Conservation (phyloP, 179 eudicot species). For the Vitellaria paradoxa region DNA sequence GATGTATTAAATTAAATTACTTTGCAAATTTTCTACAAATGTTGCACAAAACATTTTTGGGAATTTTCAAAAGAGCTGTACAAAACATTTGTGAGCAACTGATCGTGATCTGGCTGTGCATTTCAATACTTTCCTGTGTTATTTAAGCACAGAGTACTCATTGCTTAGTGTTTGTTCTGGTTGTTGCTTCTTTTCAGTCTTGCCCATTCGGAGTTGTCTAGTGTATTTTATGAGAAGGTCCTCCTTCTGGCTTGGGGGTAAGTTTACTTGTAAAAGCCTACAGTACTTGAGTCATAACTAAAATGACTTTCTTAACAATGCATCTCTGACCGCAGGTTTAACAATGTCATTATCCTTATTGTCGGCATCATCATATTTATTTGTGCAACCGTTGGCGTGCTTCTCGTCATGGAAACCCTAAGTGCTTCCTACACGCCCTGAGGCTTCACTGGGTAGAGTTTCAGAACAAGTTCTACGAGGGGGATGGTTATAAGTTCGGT, state of each 20-base stretch:
- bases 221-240: neutral
- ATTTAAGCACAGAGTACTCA: neutral
- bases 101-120: neutral
- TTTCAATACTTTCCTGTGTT: neutral
- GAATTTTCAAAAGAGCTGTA: neutral
- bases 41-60: too few relatives aligned
- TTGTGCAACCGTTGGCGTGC: conserved; percentile 74
- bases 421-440: conserved; percentile 84
- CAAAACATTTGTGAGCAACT: neutral
- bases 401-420: conserved; percentile 81
- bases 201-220: conserved; percentile 1
- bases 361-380: conserved; percentile 64
- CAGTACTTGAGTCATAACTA: neutral
- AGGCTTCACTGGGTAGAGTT: conserved; percentile 30
- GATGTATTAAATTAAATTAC: neutral
- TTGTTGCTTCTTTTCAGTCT: neutral
- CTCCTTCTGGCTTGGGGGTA: neutral
- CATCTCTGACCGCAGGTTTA: conserved; percentile 49
- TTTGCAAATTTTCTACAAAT: neutral
- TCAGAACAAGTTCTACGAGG: conserved; percentile 78
- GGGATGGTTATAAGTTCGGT: conserved; percentile 77
- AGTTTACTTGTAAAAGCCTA: neutral
- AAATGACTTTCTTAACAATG: too few relatives aligned
- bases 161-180: neutral
- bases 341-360: conserved; percentile 54